Base-by-base conservation (phyloP, 495 filamentous ascomycete genomes). In the Penicillium macrosclerotiorum region DNA sequence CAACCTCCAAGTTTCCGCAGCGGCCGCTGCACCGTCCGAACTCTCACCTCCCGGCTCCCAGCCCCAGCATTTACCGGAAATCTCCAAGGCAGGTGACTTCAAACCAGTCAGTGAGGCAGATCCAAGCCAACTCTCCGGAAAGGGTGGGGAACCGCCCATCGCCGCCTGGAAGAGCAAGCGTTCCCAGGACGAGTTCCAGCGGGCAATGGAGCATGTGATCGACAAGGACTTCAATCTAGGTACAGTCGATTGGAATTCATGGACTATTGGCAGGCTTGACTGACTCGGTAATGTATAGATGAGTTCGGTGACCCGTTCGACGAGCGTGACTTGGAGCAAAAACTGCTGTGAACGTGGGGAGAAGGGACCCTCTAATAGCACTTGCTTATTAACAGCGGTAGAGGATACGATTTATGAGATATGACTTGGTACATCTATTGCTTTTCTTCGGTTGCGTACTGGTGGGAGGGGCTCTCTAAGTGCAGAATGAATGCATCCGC, bases 301-400 rank as follows among this genome's bases (percentile, higher is more conserved):
- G 71, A 77, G 38, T 79, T 75, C 29, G 76, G 76, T 4, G 82
- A 83, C 53, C 71, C 72, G 3, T 76, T 84, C 50, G 79, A 84
- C 64, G 83, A 86, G 49, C 65, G 66, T 5, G 77, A 80, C 56
- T 79, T 85, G 80, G 59, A 75, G 34, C 64, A 75, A 54, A 78
- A 85, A 59, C 19, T 59, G 25, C 23, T 39, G 7, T 57, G 37
- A 52, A n/a, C n/a, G n/a, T n/a, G n/a, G n/a, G n/a, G n/a, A n/a
- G n/a, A n/a, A n/a, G n/a, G n/a, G n/a, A n/a, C n/a, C n/a, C n/a
- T n/a, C n/a, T n/a, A n/a, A n/a, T n/a, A n/a, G n/a, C n/a, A 68
- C 13, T 30, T 41, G 25, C 24, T 41, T 7, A 14, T 7, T 30
- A 12, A 30, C 14, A 41, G 22, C 8, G 23, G 33, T 38, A 32